These are phyloP conservation scores for Coemansia javaensis DNA, from an alignment of 192 early-diverging fungal species.

Conservation along the genomic window DNA sequence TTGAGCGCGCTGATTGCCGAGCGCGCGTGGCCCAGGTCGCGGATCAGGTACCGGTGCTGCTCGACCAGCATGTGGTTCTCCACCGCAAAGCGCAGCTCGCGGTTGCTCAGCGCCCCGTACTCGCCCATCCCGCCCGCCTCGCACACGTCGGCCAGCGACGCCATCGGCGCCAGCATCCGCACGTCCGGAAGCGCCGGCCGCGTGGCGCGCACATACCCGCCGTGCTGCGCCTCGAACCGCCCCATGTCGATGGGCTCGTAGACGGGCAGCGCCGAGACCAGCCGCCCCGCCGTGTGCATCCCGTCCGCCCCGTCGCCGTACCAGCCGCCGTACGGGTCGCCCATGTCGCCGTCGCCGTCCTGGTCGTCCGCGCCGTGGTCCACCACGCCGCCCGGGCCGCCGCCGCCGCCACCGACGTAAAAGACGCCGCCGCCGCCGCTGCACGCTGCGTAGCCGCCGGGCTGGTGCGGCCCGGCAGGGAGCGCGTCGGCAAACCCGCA, in stretches of 20 bases:
- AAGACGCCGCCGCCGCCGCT: background rate
- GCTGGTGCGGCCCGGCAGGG: no score
- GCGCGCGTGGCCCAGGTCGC: constrained; percentile 41
- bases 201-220: constrained; percentile 18
- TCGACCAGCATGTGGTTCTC: constrained; percentile 50
- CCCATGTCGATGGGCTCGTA: constrained; percentile 45
- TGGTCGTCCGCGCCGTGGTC: no score
- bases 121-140: constrained; percentile 3
- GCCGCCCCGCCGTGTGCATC: constrained; percentile 1
- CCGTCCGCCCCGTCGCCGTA: background rate
- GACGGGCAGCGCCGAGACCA: constrained; percentile 28
- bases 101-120: constrained; percentile 23
- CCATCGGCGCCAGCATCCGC: constrained; percentile 43
- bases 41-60: constrained; percentile 43
- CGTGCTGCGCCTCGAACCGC: background rate
- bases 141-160: constrained; percentile 32
- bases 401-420: no score
- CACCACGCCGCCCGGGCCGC: no score
- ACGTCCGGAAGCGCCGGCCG: constrained; percentile 28
- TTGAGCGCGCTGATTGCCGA: constrained; percentile 40
- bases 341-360: background rate
- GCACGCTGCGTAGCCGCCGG: background rate
- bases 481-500: background rate
- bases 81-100: constrained; percentile 40
- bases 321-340: background rate